These are phyloP conservation scores for Mollisiaceae sp. DNA, from an alignment of 2,329 filamentous ascomycete species.

Conservation along the genomic window DNA sequence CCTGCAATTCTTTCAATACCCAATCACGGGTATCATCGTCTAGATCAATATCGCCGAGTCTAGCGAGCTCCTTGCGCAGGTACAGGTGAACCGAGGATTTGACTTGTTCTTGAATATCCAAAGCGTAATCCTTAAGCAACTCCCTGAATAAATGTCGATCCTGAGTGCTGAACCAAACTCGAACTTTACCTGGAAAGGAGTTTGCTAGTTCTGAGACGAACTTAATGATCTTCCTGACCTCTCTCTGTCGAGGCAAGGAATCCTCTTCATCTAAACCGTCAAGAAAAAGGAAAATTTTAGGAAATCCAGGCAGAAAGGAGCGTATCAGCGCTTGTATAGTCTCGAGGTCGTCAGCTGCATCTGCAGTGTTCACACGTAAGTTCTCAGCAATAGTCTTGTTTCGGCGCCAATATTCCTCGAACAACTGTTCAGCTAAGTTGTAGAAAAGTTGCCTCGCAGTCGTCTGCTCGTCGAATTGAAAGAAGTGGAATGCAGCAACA, in stretches of 20 bases:
- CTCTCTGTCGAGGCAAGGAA: neutral
- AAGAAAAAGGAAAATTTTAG: neutral
- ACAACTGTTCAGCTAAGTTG: neutral
- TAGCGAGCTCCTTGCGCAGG: neutral
- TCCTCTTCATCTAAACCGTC: constrained; percentile 3
- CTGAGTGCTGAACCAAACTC: constrained; percentile 1
- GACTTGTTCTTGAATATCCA: neutral
- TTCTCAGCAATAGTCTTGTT: neutral
- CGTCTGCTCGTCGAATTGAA: neutral
- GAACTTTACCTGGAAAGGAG: neutral
- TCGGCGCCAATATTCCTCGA: neutral
- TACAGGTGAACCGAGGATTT: neutral
- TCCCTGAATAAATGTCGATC: neutral
- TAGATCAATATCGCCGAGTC: neutral
- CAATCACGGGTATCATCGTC: neutral
- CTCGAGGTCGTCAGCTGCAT: constrained; percentile 1
- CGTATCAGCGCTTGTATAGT: neutral
- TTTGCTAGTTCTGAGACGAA: neutral
- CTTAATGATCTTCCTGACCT: neutral
- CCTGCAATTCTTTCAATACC: neutral
- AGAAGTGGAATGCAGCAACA: neutral
- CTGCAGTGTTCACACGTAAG: neutral
- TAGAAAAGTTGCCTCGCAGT: constrained; percentile 1
- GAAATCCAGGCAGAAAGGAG: neutral
- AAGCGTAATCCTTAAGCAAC: neutral